Base-by-base conservation (phyloP, 2,329 filamentous ascomycete genomes). In the Paecilomyces niveus region DNA sequence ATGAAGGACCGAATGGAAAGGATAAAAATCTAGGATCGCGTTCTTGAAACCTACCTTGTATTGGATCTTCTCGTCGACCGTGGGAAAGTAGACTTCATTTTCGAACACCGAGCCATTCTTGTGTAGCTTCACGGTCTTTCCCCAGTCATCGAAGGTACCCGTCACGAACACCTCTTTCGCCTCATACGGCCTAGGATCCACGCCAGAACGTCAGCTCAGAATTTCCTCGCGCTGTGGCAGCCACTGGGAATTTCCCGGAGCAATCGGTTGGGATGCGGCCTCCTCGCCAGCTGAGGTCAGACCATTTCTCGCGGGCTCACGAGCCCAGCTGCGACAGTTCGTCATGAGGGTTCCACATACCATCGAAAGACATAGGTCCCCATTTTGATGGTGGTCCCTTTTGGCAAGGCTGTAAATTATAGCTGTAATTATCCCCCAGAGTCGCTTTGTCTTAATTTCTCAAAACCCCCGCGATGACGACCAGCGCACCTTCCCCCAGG, bases 81-180 rank as follows among this genome's bases (percentile, higher is more conserved):
- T 79, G 54, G 88, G 80, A 33, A 97, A 81, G 56, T 84, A 79
- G 60, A 99, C 91, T 33, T 85, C 85, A 81, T 96, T 96, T 76
- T 89, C 82, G 75, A 95, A 96, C 63, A 74, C 73, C 54, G 85
- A 80, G 71, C 83, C 89, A 49, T 85, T 82, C 78, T 90, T 91
- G 54, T 92, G 86, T 59, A 99, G 83, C 79, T 89, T 85, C 74
- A 93, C 85, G 58, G 86, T 91, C 81, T 94, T 93, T 65, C 84
- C 83, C 94, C 94, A 99, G 78, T 90, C 84, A 78, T 97, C 93
- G 73, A 97, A 97, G 63, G 90, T 93, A 72, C 94, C 94, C 49
- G 93, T 97, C 67, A 97, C 94, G 76, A 89, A 93, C 74, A 97
- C 93, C 72, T 95, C 89, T 66, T 87, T 83, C 72, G 89, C 92